A percentile compares a stretch with the other conserved stretches of the same genome.
phyloP scores from a whole-genome alignment of 2,329 filamentous ascomycete species.

The Phyllosticta paracitricarpa region DNA sequence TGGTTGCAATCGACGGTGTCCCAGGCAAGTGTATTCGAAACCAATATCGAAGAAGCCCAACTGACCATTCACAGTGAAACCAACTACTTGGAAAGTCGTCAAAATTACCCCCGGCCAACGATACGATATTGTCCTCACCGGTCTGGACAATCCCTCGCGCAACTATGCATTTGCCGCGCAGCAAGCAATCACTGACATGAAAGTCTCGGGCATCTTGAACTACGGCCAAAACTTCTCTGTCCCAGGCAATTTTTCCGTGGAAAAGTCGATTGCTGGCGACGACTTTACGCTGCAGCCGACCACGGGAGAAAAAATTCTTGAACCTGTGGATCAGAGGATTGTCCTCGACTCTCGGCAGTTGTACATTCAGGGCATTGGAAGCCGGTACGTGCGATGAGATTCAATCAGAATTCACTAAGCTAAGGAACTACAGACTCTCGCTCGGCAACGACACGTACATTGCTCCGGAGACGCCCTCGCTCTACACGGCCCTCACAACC shows the following conservation, averaged over 20 bases:
- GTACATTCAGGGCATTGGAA: constrained; percentile 28
- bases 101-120: constrained; percentile 59
- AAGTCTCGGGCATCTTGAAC: constrained; percentile 31
- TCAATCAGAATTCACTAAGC: neutral
- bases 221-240: constrained; percentile 24
- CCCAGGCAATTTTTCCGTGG: constrained; percentile 21
- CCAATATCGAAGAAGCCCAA: constrained; percentile 21
- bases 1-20: constrained; percentile 9
- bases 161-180: constrained; percentile 61
- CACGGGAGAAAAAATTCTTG: constrained; percentile 30
- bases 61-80: constrained; percentile 34
- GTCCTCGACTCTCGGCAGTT: constrained; percentile 27
- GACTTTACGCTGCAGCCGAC: constrained; percentile 51
- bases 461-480: constrained; percentile 53
- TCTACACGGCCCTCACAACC: constrained; percentile 56
- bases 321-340: constrained; percentile 38
- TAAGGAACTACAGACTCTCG: constrained; percentile 21
- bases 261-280: constrained; percentile 51
- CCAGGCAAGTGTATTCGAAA: constrained; percentile 17
- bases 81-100: constrained; percentile 42
- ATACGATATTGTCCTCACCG: constrained; percentile 45
- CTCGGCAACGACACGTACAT: constrained; percentile 54
- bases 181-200: constrained; percentile 54
- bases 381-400: constrained; percentile 6
- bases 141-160: constrained; percentile 47